Conservation (phyloP, 2,329 filamentous ascomycete species). For the Incumbomyces delicatus region DNA sequence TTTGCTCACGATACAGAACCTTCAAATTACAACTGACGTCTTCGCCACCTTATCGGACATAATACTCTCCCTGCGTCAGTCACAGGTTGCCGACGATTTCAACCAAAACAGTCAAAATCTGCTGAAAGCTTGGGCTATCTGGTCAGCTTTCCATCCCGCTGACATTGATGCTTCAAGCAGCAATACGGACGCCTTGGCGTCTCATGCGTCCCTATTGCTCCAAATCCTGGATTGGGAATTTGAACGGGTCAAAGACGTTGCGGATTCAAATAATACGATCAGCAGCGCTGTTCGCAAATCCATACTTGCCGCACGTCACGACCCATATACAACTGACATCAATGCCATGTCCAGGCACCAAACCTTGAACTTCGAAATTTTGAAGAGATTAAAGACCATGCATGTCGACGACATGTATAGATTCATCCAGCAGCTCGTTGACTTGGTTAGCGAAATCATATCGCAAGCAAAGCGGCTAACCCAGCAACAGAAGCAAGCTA, state of each 20-base stretch:
- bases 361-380: conserved; percentile 10
- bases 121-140: conserved; percentile 13
- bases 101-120: conserved; percentile 16
- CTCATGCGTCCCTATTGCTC: conserved; percentile 14
- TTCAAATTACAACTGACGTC: background rate
- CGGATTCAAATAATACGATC: conserved; percentile 3
- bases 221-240: conserved; percentile 12
- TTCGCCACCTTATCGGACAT: background rate
- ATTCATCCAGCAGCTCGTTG: conserved; percentile 61
- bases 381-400: conserved; percentile 16
- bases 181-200: conserved; percentile 19
- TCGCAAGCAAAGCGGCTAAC: conserved; percentile 14
- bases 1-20: background rate
- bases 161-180: conserved; percentile 10
- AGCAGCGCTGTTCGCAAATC: conserved; percentile 9
- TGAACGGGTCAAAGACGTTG: conserved; percentile 8
- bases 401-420: conserved; percentile 48
- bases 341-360: conserved; percentile 18
- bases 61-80: background rate
- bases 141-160: conserved; percentile 15
- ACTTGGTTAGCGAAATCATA: conserved; percentile 65
- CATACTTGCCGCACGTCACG: conserved; percentile 14
- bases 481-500: conserved; percentile 9
- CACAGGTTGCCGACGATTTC: background rate
- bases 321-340: conserved; percentile 20